Evolutionary conservation across 768 basidiomycete species (phyloP).

Genomic region (Calocera viscosa): DNA sequence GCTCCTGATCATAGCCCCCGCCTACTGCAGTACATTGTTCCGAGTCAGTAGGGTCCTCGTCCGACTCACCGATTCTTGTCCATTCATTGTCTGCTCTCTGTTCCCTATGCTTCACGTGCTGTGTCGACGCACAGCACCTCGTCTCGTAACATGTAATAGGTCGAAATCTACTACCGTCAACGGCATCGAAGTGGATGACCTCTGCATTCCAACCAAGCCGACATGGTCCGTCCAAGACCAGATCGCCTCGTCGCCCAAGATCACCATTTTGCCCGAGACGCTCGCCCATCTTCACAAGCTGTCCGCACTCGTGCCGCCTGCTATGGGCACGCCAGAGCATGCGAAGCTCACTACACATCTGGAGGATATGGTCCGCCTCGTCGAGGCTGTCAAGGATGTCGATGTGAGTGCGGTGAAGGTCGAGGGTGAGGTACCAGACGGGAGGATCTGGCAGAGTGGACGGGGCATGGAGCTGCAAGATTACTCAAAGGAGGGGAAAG

Average conservation of each 20-base stretch:
- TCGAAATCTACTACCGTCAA: not conserved
- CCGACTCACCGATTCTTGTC: no score
- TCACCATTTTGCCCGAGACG: constrained; percentile 43
- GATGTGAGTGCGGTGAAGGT: constrained; percentile 20
- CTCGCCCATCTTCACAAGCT: constrained; percentile 55
- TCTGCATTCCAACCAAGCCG: constrained; percentile 51
- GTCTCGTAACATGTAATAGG: not conserved
- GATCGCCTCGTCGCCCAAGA: constrained; percentile 63
- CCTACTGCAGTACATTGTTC: no score
- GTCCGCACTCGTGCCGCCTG: constrained; percentile 59
- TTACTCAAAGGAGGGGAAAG: constrained; percentile 8
- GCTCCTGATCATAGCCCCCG: no score
- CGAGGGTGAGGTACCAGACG: constrained; percentile 30
- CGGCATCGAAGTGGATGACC: constrained; percentile 36
- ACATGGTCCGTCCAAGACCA: constrained; percentile 73
- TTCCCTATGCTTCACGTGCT: no score
- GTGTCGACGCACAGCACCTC: no score
- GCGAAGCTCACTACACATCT: constrained; percentile 43
- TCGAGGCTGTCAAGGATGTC: constrained; percentile 68
- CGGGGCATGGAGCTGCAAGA: constrained; percentile 26
- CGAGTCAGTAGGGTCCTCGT: no score
- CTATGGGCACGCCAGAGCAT: constrained; percentile 44
- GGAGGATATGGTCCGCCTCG: constrained; percentile 59
- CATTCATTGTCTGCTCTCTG: no score
- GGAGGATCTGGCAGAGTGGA: constrained; percentile 34